Conservation (phyloP, 2,329 filamentous ascomycete species). For the Oidium heveae region DNA sequence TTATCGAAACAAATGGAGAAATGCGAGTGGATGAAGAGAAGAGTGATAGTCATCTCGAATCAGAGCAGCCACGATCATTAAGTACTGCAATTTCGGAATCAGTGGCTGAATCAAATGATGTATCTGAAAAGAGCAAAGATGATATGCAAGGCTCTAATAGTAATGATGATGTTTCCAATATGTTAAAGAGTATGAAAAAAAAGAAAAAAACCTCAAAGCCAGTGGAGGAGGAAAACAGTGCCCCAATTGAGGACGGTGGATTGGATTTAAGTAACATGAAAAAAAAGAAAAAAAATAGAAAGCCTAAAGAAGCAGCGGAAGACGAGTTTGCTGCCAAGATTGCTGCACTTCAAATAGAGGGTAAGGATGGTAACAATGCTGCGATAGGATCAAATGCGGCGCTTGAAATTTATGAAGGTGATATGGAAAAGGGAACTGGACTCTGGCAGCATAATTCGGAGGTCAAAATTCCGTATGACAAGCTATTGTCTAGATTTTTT, state of each 20-base stretch:
- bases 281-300: conserved; percentile 16
- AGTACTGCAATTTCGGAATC: conserved; percentile 45
- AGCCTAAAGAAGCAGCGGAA: conserved; percentile 13
- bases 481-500: conserved; percentile 83
- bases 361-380: conserved; percentile 9
- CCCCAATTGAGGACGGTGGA: conserved; percentile 22
- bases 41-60: conserved; percentile 45
- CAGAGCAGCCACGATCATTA: conserved; percentile 41
- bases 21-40: conserved; percentile 51
- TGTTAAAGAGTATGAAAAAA: conserved; percentile 46
- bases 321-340: conserved; percentile 14
- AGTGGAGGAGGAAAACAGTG: conserved; percentile 27
- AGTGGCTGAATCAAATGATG: conserved; percentile 25
- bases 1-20: conserved; percentile 75
- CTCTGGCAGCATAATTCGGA: conserved; percentile 16
- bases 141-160: conserved; percentile 12
- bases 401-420: conserved; percentile 6
- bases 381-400: conserved; percentile 4
- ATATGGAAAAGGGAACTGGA: conserved; percentile 15
- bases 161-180: conserved; percentile 32
- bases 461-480: conserved; percentile 48
- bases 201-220: conserved; percentile 93
- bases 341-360: conserved; percentile 13
- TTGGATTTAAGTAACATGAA: conserved; percentile 18
- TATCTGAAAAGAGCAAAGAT: conserved; percentile 23